Conservation (phyloP, 2,329 filamentous ascomycete genomes). For the Colletotrichum sp. region DNA sequence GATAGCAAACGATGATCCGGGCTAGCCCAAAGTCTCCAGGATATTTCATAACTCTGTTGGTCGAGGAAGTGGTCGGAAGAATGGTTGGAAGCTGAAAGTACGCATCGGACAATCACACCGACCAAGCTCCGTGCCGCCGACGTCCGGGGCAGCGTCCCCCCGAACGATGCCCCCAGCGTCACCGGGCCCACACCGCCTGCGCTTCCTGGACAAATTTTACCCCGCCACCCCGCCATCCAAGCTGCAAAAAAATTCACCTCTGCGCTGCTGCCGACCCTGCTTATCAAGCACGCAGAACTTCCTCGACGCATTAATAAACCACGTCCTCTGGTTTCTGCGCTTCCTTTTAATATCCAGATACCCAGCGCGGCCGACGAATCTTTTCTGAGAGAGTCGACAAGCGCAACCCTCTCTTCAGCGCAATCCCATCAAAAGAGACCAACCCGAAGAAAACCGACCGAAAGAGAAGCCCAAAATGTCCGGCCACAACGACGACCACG, state of each 20-base stretch:
- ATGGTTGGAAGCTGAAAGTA: background rate
- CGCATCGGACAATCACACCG: background rate
- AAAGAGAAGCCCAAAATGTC: constrained; percentile 3
- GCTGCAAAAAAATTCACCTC: constrained; percentile 7
- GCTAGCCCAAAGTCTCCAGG: no score
- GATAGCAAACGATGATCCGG: background rate
- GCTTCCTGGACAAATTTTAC: background rate
- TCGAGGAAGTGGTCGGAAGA: no score
- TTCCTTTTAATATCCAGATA: background rate
- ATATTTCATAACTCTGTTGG: no score
- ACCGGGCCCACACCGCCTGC: constrained; percentile 10
- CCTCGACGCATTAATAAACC: constrained; percentile 16
- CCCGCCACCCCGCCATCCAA: constrained; percentile 21
- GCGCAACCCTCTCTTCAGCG: background rate
- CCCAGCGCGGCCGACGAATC: background rate
- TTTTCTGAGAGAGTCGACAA: background rate
- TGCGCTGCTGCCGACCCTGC: background rate
- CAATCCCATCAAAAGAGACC: background rate
- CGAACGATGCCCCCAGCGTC: background rate
- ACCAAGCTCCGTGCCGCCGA: background rate
- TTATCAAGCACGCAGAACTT: constrained; percentile 19
- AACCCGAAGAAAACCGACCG: background rate
- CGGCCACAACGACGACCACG: constrained; percentile 10
- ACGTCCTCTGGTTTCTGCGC: background rate
- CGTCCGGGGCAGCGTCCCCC: background rate